Evolutionary conservation across 192 early-diverging fungal species (phyloP).

Genomic region (Rhizophagus clarus): DNA sequence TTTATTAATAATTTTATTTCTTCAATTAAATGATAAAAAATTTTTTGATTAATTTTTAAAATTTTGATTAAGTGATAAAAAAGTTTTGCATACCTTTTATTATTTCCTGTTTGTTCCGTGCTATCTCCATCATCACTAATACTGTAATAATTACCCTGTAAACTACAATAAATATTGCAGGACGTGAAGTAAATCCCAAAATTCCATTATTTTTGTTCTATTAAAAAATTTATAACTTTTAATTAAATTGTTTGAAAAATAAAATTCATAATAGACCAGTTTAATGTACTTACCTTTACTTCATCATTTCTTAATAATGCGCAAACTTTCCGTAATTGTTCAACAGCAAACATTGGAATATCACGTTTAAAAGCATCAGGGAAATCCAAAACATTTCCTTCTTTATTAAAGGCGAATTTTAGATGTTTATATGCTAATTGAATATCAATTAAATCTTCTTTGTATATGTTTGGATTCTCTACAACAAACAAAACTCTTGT

Average conservation of each 20-base stretch:
- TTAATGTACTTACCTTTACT: background rate
- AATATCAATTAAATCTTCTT: constrained; percentile 27
- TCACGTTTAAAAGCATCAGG: background rate
- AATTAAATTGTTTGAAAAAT: background rate
- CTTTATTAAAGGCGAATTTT: background rate
- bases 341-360: constrained; percentile 7
- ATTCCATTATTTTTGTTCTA: constrained; percentile 4
- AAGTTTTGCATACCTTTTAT: background rate
- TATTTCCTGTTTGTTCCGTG: background rate
- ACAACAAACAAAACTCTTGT: constrained; percentile 12
- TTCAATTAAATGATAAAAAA: background rate
- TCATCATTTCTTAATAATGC: background rate
- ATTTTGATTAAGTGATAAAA: background rate
- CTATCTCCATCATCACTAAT: background rate
- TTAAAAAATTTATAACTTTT: background rate
- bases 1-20: background rate
- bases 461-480: constrained; percentile 30
- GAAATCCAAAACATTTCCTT: background rate
- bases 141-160: constrained; percentile 5
- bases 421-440: constrained; percentile 20
- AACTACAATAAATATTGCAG: background rate
- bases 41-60: background rate
- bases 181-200: constrained; percentile 16
- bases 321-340: background rate
- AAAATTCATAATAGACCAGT: background rate